Conservation (phyloP, 495 filamentous ascomycete species). For the Rostrohypoxylon terebratum region DNA sequence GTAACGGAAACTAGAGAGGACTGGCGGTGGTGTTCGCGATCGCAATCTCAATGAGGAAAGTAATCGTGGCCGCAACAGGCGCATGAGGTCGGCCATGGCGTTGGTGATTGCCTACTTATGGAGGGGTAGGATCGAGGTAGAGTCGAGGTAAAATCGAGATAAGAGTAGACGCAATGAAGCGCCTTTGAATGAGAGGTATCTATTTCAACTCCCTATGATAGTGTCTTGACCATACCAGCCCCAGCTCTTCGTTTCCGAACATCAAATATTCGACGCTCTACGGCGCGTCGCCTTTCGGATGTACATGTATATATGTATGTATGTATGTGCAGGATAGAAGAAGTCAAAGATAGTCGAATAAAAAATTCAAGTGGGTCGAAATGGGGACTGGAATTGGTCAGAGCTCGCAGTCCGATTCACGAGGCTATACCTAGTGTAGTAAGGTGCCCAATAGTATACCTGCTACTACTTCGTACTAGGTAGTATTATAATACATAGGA, state of each 20-base stretch:
- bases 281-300: neutral
- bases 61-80: constrained; percentile 33
- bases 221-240: constrained; percentile 2
- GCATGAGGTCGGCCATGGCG: constrained; percentile 37
- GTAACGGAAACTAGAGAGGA: constrained; percentile 14
- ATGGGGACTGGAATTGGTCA: neutral
- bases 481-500: too few relatives aligned
- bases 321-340: neutral
- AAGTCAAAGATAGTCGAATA: constrained; percentile 5
- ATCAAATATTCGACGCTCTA: neutral
- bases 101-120: neutral
- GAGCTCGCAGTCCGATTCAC: constrained; percentile 8
- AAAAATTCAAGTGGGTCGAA: constrained; percentile 36
- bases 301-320: neutral
- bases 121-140: neutral
- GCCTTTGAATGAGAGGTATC: neutral
- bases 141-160: neutral
- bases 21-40: constrained; percentile 1
- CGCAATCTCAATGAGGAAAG: constrained; percentile 10
- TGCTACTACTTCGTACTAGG: too few relatives aligned
- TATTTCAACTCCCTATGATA: neutral
- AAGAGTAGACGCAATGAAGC: neutral
- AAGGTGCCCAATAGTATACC: constrained; percentile 36
- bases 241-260: neutral
- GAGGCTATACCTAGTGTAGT: too few relatives aligned